These are phyloP conservation scores for Diaporthe aspalathi DNA, from an alignment of 2,329 filamentous ascomycete species.

Conservation along the genomic window DNA sequence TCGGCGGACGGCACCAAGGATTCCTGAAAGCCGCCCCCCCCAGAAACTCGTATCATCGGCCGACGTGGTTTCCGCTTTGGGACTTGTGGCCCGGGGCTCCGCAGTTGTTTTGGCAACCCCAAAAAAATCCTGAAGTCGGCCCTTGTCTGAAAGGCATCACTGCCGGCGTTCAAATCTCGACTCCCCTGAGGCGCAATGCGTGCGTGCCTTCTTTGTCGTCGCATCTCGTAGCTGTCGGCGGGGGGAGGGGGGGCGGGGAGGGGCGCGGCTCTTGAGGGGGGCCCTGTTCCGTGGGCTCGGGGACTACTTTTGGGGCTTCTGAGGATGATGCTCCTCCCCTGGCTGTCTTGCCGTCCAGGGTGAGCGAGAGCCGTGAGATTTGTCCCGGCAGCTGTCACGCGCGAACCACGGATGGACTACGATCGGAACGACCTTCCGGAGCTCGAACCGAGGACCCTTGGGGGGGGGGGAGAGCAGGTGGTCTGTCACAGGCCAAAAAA, in stretches of 20 bases:
- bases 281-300: background rate
- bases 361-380: background rate
- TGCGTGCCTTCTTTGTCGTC: background rate
- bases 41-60: background rate
- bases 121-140: background rate
- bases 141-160: slow-evolving; percentile 7
- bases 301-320: background rate
- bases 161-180: background rate
- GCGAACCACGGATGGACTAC: background rate
- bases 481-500: background rate
- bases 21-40: background rate
- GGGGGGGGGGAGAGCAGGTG: no score
- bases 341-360: background rate
- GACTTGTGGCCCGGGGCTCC: no score
- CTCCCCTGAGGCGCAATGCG: background rate
- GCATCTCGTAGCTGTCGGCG: background rate
- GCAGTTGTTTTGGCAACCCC: no score
- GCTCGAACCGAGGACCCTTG: background rate
- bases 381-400: background rate
- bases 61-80: background rate
- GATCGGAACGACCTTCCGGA: background rate
- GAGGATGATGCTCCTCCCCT: background rate
- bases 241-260: background rate
- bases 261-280: background rate
- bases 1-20: background rate